Evolutionary conservation across 768 basidiomycete genomes (phyloP), one percentile per base, ranked within the genome.

Genomic region (Boletus huronensis): DNA sequence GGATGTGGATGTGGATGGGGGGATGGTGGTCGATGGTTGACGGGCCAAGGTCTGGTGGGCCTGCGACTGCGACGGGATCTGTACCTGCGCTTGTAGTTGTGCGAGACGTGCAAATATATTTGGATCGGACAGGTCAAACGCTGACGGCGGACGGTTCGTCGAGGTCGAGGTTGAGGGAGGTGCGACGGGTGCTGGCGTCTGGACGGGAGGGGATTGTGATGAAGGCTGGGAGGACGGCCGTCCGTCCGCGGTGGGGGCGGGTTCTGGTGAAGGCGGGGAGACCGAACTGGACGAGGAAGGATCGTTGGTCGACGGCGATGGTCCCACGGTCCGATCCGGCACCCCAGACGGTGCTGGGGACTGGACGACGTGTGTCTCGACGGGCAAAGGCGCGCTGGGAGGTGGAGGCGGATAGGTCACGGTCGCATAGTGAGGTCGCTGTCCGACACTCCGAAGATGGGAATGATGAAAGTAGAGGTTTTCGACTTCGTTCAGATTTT

Each of bases 381-480:
- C 55, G 14, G 49, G 41, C 26, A 56, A 23, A 29, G 53, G 29
- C 2, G 26, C 11, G 25, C n/a, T 25, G 3, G 50, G n/a, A 11
- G 32, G 25, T 10, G 26, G 17, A n/a, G 38, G 19, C 6, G n/a
- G 35, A 47, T 53, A 36, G 26, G 28, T 19, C 16, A 29, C 38
- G 23, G 43, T 55, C 28, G 43, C 28, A 29, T 51, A 43, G n/a
- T 68, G 63, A 38, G 70, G 69, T 23, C 51, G 55, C 40, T 53
- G 43, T 29, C 14, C 44, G n/a, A 25, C 42, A 13, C 35, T 71
- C 53, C 77, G 77, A 26, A 75, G 70, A 48, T 86, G 83, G 0
- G 86, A 85, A 64, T 86, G 84, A 46, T 83, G 84, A 63, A 90
- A 90, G 73, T 89, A 90, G 9, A 90, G 75, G 62, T 90, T 90